phyloP scores from a whole-genome alignment of 1,139 yeast species.

The Arxiozyma telluris region DNA sequence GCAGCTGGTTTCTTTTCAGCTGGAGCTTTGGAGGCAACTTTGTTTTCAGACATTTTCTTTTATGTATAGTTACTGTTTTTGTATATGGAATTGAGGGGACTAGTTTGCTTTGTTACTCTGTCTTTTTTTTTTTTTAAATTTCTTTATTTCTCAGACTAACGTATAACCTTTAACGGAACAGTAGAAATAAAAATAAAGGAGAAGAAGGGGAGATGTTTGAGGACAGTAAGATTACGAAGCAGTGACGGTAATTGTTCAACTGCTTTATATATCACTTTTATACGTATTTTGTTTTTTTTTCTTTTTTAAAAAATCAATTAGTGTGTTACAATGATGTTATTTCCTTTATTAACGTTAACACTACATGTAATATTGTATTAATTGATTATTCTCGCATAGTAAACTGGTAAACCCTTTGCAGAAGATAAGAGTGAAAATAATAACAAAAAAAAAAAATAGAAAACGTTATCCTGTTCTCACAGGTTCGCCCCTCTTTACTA shows the following conservation, averaged over 20 bases:
- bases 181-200: neutral
- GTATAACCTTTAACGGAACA: neutral
- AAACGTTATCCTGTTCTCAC: neutral
- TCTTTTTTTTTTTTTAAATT: too few relatives aligned
- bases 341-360: neutral
- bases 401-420: neutral
- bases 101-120: neutral
- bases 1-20: slow-evolving; percentile 97
- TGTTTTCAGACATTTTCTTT: slow-evolving; percentile 88
- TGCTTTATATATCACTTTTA: neutral
- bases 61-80: slow-evolving; percentile 4
- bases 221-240: neutral
- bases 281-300: too few relatives aligned
- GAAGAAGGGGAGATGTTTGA: too few relatives aligned
- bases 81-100: neutral
- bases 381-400: neutral
- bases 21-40: slow-evolving; percentile 98
- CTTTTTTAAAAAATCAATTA: too few relatives aligned
- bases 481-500: neutral
- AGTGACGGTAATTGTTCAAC: too few relatives aligned
- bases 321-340: too few relatives aligned
- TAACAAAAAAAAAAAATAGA: too few relatives aligned
- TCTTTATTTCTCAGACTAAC: slow-evolving; percentile 3
- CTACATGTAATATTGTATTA: neutral
- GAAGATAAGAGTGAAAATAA: too few relatives aligned